Percentiles rank a stretch among this genome's conserved stretches.
These are phyloP conservation scores for Yamadazyma diddensiae DNA, from an alignment of 1,139 yeast species.

Conservation along the genomic window DNA sequence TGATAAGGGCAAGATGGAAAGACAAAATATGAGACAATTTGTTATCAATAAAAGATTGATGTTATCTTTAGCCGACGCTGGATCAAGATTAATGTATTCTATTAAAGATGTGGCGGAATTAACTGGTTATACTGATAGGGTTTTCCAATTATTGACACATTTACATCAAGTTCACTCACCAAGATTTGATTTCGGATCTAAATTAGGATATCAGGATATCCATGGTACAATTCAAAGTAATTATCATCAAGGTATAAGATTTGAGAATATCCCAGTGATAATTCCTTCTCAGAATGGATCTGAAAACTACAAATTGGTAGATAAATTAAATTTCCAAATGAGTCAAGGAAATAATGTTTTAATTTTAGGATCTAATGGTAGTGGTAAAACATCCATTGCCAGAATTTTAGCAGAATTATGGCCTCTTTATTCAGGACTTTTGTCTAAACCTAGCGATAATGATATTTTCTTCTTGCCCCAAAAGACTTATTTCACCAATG, in stretches of 20 bases:
- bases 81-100: constrained; percentile 93
- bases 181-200: constrained; percentile 60
- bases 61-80: constrained; percentile 93
- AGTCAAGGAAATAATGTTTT: constrained; percentile 62
- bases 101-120: constrained; percentile 89
- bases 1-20: constrained; percentile 21
- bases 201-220: constrained; percentile 51
- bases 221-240: constrained; percentile 81
- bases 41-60: constrained; percentile 87
- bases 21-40: constrained; percentile 78
- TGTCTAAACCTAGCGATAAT: constrained; percentile 74
- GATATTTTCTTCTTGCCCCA: constrained; percentile 80
- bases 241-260: constrained; percentile 68
- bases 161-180: constrained; percentile 81
- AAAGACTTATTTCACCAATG: constrained; percentile 72
- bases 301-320: constrained; percentile 52
- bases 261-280: constrained; percentile 79
- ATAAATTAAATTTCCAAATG: constrained; percentile 59
- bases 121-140: constrained; percentile 88
- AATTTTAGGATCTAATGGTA: constrained; percentile 83
- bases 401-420: constrained; percentile 85
- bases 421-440: constrained; percentile 83
- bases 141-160: constrained; percentile 69
- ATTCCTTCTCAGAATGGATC: constrained; percentile 67
- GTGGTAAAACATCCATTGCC: constrained; percentile 86